phyloP scores from a whole-genome alignment of 2,329 filamentous ascomycete genomes.

The Neopestalotiopsis sp. region DNA sequence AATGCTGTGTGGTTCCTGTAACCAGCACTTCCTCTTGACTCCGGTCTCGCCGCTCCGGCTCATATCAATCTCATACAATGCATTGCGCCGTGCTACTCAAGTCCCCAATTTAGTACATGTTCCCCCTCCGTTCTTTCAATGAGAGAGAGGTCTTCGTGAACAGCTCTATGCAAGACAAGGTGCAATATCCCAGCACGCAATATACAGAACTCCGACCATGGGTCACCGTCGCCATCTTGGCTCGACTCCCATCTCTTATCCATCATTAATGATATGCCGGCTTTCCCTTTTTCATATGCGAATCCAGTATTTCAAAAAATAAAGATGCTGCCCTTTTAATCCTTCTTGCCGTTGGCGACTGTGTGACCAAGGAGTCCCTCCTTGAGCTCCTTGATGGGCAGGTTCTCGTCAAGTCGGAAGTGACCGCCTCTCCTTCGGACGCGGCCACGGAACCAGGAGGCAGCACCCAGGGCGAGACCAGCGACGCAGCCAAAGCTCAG shows the following conservation, averaged over 20 bases:
- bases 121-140: neutral
- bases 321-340: constrained; percentile 36
- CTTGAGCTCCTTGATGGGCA: constrained; percentile 59
- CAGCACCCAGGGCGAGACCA: constrained; percentile 57
- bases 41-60: neutral
- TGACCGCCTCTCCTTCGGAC: constrained; percentile 60
- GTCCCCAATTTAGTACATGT: constrained; percentile 4
- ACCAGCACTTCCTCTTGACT: neutral
- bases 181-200: constrained; percentile 12
- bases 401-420: constrained; percentile 66
- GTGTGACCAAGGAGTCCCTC: constrained; percentile 66
- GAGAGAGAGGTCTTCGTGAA: neutral
- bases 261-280: constrained; percentile 14
- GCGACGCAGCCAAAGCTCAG: constrained; percentile 62
- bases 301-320: constrained; percentile 2
- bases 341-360: constrained; percentile 53
- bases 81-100: neutral
- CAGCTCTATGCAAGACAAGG: constrained; percentile 13
- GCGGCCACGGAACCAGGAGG: constrained; percentile 60
- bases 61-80: constrained; percentile 2
- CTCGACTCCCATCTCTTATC: constrained; percentile 9
- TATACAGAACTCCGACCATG: constrained; percentile 16
- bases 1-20: neutral
- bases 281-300: constrained; percentile 14
- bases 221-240: neutral